Conservation (phyloP, 805 yeast species). For the Lipomyces anomalus region DNA sequence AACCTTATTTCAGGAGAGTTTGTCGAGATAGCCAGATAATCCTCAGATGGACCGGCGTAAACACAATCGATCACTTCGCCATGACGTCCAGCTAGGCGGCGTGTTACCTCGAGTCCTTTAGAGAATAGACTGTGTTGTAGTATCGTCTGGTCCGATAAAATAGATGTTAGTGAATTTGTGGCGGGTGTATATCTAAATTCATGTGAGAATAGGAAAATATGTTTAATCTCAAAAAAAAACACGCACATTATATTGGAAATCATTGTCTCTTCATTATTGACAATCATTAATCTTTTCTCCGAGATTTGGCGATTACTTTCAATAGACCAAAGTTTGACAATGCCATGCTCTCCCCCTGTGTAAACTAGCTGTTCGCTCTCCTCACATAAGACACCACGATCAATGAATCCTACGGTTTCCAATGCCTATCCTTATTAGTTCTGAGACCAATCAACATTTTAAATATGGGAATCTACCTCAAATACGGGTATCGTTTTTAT, state of each 20-base stretch:
- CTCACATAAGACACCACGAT: constrained; percentile 15
- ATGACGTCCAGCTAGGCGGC: constrained; percentile 82
- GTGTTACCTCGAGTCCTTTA: constrained; percentile 36
- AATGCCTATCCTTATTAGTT: constrained; percentile 20
- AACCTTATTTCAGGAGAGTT: constrained; percentile 85
- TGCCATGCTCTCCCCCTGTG: constrained; percentile 74
- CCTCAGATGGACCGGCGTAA: constrained; percentile 57
- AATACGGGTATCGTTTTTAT: constrained; percentile 63
- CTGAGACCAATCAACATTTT: not conserved
- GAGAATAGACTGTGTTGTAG: constrained; percentile 41
- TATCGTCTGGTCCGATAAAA: constrained; percentile 81
- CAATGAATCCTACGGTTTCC: constrained; percentile 35
- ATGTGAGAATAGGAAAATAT: too few species aligned
- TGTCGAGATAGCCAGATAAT: constrained; percentile 73
- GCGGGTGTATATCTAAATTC: not conserved
- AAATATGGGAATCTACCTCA: constrained; percentile 34
- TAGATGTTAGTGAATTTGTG: constrained; percentile 40
- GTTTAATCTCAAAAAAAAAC: not conserved
- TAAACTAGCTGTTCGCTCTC: constrained; percentile 36
- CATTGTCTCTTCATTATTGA: constrained; percentile 66
- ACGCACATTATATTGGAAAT: constrained; percentile 50
- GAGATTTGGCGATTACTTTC: constrained; percentile 45
- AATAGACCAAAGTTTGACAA: constrained; percentile 60
- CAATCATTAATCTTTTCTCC: constrained; percentile 34
- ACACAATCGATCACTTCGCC: constrained; percentile 90